Conservation (phyloP, 2,329 filamentous ascomycete genomes). For the Ceratocystis ficicola region DNA sequence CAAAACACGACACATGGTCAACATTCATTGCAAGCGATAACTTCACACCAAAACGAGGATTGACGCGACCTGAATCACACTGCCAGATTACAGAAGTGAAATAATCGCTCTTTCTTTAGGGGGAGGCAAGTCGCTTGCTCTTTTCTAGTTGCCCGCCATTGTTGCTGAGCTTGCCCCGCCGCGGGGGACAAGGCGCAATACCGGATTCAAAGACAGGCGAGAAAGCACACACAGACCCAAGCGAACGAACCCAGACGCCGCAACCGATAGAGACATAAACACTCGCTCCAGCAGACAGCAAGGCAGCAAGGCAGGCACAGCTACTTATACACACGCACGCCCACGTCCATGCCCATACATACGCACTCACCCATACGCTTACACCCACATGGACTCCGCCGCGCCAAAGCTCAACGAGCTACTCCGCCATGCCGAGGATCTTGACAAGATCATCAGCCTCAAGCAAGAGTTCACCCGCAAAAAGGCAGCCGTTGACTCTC, state of each 20-base stretch:
- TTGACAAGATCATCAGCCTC: constrained; percentile 84
- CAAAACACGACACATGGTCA: no score
- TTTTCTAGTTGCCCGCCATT: no score
- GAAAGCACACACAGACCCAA: not conserved
- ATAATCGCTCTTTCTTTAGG: no score
- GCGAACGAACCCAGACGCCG: no score
- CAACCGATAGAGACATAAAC: no score
- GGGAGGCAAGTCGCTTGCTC: no score
- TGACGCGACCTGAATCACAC: no score
- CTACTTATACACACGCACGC: not conserved
- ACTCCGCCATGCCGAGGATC: constrained; percentile 86
- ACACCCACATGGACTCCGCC: constrained; percentile 48
- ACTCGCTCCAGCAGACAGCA: no score
- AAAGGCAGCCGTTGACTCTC: constrained; percentile 80
- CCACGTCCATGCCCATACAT: not conserved
- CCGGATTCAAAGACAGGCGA: not conserved
- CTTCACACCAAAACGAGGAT: no score
- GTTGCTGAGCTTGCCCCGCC: no score
- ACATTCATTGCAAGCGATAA: no score
- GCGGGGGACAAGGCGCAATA: not conserved
- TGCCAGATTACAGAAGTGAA: no score
- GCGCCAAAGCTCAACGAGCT: constrained; percentile 80
- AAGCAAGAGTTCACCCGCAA: constrained; percentile 91
- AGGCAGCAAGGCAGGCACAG: not conserved
- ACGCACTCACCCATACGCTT: not conserved